Evolutionary conservation across 352 stramenopile genomes (phyloP).

Genomic region (Pythium sp.): DNA sequence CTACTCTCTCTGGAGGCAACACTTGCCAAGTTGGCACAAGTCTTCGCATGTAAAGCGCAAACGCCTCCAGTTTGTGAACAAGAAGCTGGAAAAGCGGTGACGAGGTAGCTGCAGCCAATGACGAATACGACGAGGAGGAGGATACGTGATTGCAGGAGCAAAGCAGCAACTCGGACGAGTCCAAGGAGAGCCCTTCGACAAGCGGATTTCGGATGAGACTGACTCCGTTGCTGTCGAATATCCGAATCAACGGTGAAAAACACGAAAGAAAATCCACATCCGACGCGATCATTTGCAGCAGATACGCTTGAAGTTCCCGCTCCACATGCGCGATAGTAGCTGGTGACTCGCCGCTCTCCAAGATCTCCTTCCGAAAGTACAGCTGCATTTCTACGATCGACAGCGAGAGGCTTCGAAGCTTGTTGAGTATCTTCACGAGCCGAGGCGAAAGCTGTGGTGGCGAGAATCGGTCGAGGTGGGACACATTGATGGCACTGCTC

Average conservation of each 20-base stretch:
- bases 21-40: constrained; percentile 50
- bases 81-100: constrained; percentile 57
- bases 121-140: constrained; percentile 24
- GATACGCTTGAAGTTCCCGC: constrained; percentile 42
- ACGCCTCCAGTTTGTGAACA: constrained; percentile 50
- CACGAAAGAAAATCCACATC: constrained; percentile 48
- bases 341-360: neutral
- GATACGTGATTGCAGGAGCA: constrained; percentile 49
- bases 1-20: constrained; percentile 51
- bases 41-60: constrained; percentile 37
- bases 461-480: constrained; percentile 23
- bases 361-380: constrained; percentile 45
- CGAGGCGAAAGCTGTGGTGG: constrained; percentile 29
- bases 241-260: constrained; percentile 30
- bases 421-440: constrained; percentile 55
- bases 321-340: constrained; percentile 26
- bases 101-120: constrained; percentile 19
- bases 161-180: constrained; percentile 67
- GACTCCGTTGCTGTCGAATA: constrained; percentile 46
- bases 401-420: constrained; percentile 54
- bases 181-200: constrained; percentile 57
- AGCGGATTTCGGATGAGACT: constrained; percentile 57
- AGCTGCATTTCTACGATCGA: constrained; percentile 61
- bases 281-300: constrained; percentile 43
- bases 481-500: constrained; percentile 10